phyloP scores from a whole-genome alignment of 1,284 basidiomycete species.

The Austropuccinia psidii region DNA sequence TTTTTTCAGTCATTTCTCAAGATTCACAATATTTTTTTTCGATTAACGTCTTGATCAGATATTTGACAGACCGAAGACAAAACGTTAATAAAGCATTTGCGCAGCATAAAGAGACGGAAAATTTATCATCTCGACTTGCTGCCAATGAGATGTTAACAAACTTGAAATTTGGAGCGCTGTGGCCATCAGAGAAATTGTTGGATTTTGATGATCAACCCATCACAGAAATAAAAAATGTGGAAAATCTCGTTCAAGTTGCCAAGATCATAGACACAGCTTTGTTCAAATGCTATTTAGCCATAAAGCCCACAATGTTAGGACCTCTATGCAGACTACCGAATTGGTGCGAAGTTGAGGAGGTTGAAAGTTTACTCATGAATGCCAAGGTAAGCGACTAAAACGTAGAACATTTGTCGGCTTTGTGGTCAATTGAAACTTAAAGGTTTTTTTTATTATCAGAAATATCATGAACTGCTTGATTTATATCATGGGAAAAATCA shows the following conservation, averaged over 20 bases:
- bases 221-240: conserved; percentile 58
- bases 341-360: conserved; percentile 94
- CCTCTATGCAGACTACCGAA: conserved; percentile 83
- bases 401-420: not conserved
- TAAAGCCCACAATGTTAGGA: conserved; percentile 72
- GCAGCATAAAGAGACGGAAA: conserved; percentile 61
- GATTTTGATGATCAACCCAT: conserved; percentile 64
- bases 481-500: conserved; percentile 91
- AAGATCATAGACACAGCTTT: conserved; percentile 92
- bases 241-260: conserved; percentile 73
- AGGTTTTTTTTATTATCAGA: not conserved
- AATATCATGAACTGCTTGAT: conserved; percentile 73
- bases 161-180: conserved; percentile 41
- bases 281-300: conserved; percentile 84
- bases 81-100: conserved; percentile 69
- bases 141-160: conserved; percentile 43
- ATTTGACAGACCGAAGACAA: conserved; percentile 72
- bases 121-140: conserved; percentile 52
- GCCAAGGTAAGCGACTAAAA: conserved; percentile 58
- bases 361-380: conserved; percentile 75
- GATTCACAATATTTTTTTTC: conserved; percentile 40
- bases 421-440: conserved; percentile 29
- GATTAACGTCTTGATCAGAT: conserved; percentile 52
- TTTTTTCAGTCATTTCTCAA: not conserved
- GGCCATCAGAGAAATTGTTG: conserved; percentile 64